Base-by-base conservation (phyloP, 2,329 filamentous ascomycete genomes). In the Alternaria burnsii region DNA sequence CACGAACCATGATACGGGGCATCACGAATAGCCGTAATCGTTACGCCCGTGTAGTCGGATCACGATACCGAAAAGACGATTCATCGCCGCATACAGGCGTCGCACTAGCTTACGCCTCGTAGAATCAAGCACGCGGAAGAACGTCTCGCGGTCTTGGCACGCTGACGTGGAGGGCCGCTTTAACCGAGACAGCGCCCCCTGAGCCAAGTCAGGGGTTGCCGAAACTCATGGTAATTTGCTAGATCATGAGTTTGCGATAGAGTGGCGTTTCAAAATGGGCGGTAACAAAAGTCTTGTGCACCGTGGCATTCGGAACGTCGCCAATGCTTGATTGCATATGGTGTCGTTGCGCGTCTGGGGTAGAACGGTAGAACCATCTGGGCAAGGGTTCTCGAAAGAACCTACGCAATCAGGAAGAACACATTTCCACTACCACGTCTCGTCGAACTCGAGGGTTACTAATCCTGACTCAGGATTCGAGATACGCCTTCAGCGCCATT, bases 161-260 rank as follows among this genome's bases (percentile, higher is more conserved):
- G 58, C 63, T 63, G 52, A 66, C 56, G 61, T 55, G 58, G 55
- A 58, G 51, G 42, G 46, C 58, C 58, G 61, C 52, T 64, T 26
- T 62, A 64, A 41, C 59, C 59, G 59, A 43, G 30, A 46, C 50
- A 10, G 26, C 26, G 22, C 18, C 50, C 54, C 60, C 61, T 53
- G 52, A 58, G 11, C 36, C 52, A 61, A 57, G 44, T 61, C 58
- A 63, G 61, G 61, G 44, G 52, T 32, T 32, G 22, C 32, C 54
- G 59, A 42, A 59, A 61, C 50, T 32, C 51, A 32, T 36, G n/a
- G 42, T 47, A 30, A 48, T 42, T 52, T 34, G 42, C 52, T 42
- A 41, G 34, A 40, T 32, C 40, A 34, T 26, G 40, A 12, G 40
- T 46, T 26, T 50, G 30, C 32, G 46, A 50, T 50, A 26, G 46